Evolutionary conservation across 2,329 filamentous ascomycete genomes (phyloP).

Genomic region (Trichoderma guizhouense): DNA sequence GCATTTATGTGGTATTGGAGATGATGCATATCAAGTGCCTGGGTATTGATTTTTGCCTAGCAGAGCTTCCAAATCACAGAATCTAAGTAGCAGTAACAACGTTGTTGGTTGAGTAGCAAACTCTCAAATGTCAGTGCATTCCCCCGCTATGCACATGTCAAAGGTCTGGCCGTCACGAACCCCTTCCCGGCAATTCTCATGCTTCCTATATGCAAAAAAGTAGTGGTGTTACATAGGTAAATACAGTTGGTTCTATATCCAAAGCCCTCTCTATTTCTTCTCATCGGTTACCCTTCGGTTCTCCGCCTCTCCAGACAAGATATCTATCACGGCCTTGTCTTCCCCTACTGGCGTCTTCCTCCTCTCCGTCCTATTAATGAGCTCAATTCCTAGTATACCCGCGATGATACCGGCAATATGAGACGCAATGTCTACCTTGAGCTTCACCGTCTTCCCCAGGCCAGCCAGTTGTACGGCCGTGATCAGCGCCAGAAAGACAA

Average conservation of each 20-base stretch:
- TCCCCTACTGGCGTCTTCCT: conserved; percentile 4
- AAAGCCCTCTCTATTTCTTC: neutral
- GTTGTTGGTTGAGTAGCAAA: neutral
- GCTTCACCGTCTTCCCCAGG: conserved; percentile 40
- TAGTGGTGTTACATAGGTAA: neutral
- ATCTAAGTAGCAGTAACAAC: neutral
- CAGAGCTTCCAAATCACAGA: neutral
- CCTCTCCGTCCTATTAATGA: conserved; percentile 27
- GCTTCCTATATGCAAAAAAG: neutral
- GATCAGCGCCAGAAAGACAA: conserved; percentile 51
- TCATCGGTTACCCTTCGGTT: neutral
- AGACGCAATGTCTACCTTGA: conserved; percentile 49
- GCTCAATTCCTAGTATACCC: conserved; percentile 42
- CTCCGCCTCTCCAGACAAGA: conserved; percentile 14
- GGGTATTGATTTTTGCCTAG: neutral
- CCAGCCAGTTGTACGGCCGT: conserved; percentile 49
- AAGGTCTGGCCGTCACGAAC: neutral
- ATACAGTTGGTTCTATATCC: neutral
- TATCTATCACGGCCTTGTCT: conserved; percentile 21
- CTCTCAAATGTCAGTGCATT: neutral
- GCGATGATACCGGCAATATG: conserved; percentile 51
- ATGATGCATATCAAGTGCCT: neutral
- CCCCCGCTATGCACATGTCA: neutral
- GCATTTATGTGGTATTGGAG: neutral
- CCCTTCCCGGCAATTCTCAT: neutral